A percentile compares a stretch with the other conserved stretches of the same genome.
phyloP scores from a whole-genome alignment of 257 asterid genomes.

The Rhazya stricta region DNA sequence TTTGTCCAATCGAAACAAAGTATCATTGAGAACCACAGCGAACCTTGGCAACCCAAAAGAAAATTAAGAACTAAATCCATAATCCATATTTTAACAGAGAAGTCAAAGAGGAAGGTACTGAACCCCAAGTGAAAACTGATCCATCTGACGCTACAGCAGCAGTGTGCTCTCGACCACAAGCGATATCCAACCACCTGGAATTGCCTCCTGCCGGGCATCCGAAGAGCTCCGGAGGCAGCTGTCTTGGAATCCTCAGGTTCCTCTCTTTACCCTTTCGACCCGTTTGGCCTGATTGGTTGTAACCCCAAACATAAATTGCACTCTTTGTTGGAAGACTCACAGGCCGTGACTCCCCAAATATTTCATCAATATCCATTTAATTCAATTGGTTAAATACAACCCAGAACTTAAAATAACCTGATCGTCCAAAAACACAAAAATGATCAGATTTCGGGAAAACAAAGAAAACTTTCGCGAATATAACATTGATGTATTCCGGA shows the following conservation, averaged over 20 bases:
- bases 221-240: conserved; percentile 80
- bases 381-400: conserved; percentile 10
- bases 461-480: background rate
- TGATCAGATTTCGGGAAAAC: background rate
- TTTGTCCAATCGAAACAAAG: background rate
- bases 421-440: background rate
- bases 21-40: background rate
- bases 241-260: conserved; percentile 66
- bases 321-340: conserved; percentile 64
- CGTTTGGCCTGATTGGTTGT: conserved; percentile 92
- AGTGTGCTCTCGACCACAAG: conserved; percentile 93
- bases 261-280: conserved; percentile 59
- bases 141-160: conserved; percentile 92
- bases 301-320: conserved; percentile 85
- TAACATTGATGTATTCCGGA: background rate
- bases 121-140: conserved; percentile 94
- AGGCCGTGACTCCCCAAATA: conserved; percentile 59
- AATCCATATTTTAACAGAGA: background rate
- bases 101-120: conserved; percentile 11
- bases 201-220: conserved; percentile 67
- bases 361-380: conserved; percentile 67
- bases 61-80: background rate
- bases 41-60: background rate
- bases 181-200: conserved; percentile 79
- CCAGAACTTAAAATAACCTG: conserved; percentile 12